Conservation (phyloP, 441 rosid species). For the Metrosideros polymorpha region DNA sequence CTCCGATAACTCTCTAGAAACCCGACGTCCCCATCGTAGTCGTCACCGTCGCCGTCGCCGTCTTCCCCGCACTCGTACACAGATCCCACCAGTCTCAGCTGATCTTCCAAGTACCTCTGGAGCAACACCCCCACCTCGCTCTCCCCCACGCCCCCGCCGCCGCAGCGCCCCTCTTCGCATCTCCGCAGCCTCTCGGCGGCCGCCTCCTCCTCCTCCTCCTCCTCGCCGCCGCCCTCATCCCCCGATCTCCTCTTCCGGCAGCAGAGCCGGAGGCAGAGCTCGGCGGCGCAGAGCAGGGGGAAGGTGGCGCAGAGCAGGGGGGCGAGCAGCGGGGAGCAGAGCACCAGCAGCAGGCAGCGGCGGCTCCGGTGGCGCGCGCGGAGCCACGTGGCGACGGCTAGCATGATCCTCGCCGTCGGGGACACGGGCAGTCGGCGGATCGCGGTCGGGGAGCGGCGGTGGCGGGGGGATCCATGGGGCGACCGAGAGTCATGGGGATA, state of each 20-base stretch:
- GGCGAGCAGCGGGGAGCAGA: slow-evolving; percentile 55
- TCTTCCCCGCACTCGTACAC: slow-evolving; percentile 38
- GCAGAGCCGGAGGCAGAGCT: slow-evolving; percentile 29
- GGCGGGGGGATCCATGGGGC: slow-evolving; percentile 5
- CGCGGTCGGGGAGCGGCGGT: slow-evolving; percentile 1
- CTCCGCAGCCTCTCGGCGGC: slow-evolving; percentile 10
- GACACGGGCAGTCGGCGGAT: background rate
- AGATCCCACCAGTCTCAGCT: slow-evolving; percentile 38
- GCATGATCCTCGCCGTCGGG: slow-evolving; percentile 21
- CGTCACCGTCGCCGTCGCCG: slow-evolving; percentile 1
- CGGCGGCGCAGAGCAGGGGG: slow-evolving; percentile 40
- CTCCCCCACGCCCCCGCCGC: slow-evolving; percentile 2
- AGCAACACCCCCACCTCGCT: slow-evolving; percentile 15
- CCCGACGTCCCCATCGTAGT: background rate
- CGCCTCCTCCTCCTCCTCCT: slow-evolving; percentile 9
- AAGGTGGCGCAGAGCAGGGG: slow-evolving; percentile 41
- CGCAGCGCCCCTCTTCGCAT: background rate
- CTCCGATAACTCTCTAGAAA: background rate
- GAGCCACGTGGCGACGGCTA: slow-evolving; percentile 28
- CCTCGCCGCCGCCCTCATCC: background rate
- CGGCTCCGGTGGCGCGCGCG: slow-evolving; percentile 28
- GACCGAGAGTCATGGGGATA: background rate
- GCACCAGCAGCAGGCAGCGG: slow-evolving; percentile 34
- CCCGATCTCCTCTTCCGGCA: slow-evolving; percentile 2
- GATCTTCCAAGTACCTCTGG: slow-evolving; percentile 64